These are phyloP conservation scores for Adenanthera pavonina DNA, from an alignment of 306 rosid species.

Conservation along the genomic window DNA sequence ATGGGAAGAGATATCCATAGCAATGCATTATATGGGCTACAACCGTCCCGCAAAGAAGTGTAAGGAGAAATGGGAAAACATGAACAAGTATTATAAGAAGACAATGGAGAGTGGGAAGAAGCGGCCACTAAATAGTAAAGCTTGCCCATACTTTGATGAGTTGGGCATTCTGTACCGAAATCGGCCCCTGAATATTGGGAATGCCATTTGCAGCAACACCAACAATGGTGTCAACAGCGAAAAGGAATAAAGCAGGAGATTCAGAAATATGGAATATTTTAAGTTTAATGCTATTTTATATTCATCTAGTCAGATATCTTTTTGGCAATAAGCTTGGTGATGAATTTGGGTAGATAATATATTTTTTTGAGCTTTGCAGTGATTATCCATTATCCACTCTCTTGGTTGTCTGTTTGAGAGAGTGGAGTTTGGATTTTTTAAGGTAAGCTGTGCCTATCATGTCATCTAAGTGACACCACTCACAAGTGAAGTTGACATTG, in stretches of 20 bases:
- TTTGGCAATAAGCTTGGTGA: slow-evolving; percentile 1
- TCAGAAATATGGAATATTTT: background rate
- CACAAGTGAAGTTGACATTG: no score
- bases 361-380: slow-evolving; percentile 6
- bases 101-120: slow-evolving; percentile 61
- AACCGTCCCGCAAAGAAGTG: slow-evolving; percentile 73
- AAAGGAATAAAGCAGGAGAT: slow-evolving; percentile 38
- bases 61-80: slow-evolving; percentile 90
- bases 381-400: background rate
- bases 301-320: slow-evolving; percentile 26
- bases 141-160: slow-evolving; percentile 70
- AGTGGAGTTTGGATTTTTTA: background rate
- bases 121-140: slow-evolving; percentile 52
- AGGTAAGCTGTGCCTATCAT: background rate
- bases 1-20: slow-evolving; percentile 84
- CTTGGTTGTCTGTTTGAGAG: background rate
- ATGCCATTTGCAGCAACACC: slow-evolving; percentile 36
- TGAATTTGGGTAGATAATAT: slow-evolving; percentile 28
- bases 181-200: slow-evolving; percentile 53
- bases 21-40: slow-evolving; percentile 62
- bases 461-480: background rate
- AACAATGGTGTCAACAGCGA: slow-evolving; percentile 42
- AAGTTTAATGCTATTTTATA: slow-evolving; percentile 19
- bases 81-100: slow-evolving; percentile 78
- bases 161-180: slow-evolving; percentile 65